Evolutionary conservation across 192 early-diverging fungal species (phyloP).

Genomic region (Entomortierella lignicola): DNA sequence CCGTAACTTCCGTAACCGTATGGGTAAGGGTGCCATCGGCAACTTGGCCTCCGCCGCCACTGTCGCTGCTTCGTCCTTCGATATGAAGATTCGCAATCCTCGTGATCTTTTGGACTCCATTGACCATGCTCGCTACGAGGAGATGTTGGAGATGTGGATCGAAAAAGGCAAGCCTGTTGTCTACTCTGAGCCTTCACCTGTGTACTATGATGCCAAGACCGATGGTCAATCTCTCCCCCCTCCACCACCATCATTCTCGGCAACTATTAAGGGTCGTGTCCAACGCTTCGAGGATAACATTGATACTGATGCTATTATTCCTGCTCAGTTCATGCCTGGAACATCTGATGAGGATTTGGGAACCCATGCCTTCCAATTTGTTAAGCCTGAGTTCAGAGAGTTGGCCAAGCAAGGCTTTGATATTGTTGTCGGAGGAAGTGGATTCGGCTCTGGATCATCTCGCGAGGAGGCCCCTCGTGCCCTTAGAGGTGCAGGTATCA

Average conservation of each 20-base stretch:
- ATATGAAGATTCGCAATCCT: slow-evolving; percentile 78
- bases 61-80: slow-evolving; percentile 82
- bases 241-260: slow-evolving; percentile 52
- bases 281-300: slow-evolving; percentile 82
- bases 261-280: slow-evolving; percentile 70
- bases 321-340: slow-evolving; percentile 81
- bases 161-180: slow-evolving; percentile 68
- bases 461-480: slow-evolving; percentile 85
- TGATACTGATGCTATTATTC: slow-evolving; percentile 85
- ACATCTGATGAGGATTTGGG: slow-evolving; percentile 77
- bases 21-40: slow-evolving; percentile 84
- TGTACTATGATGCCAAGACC: slow-evolving; percentile 53
- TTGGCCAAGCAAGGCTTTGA: slow-evolving; percentile 70
- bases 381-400: slow-evolving; percentile 79
- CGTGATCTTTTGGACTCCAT: slow-evolving; percentile 73
- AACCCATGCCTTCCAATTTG: slow-evolving; percentile 76
- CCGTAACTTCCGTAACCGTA: slow-evolving; percentile 88
- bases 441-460: slow-evolving; percentile 83
- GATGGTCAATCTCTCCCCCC: slow-evolving; percentile 17
- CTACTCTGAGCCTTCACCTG: slow-evolving; percentile 75
- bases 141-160: slow-evolving; percentile 75
- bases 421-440: slow-evolving; percentile 78
- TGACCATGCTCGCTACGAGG: slow-evolving; percentile 70
- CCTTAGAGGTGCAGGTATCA: slow-evolving; percentile 72
- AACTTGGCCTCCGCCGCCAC: slow-evolving; percentile 84